Base-by-base conservation (phyloP, 2,329 filamentous ascomycete genomes). In the Leptographium radiaticola region DNA sequence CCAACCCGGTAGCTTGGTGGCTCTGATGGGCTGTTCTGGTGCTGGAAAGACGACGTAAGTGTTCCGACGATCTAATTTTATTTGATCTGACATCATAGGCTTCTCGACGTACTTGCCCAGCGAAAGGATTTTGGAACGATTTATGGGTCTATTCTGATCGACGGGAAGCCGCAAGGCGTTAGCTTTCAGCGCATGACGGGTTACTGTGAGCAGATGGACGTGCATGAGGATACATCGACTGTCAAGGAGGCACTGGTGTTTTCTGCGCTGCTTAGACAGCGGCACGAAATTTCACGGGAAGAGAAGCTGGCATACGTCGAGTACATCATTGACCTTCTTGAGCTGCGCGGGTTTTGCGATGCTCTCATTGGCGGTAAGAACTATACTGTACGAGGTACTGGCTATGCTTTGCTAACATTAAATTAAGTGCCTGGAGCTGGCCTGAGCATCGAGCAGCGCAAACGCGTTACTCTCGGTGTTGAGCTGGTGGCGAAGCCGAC, bases 161-260 rank as follows among this genome's bases (percentile, higher is more conserved):
- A 91, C 58, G 87, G 87, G 1, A 77, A 77, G 10, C 81, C 79
- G 12, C 75, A 85, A 6, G 84, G 87, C 40, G 75, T 80, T 2
- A 86, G 83, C 0, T 90, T 90, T 72, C 86, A 89, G 62, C 79
- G 86, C 16, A 87, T 86, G 60, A 86, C 85, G 0, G 86, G 86
- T 30, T 90, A 90, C 62, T 86, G 85, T 55, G 84, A 90, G 64
- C 87, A 93, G 65, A 89, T 89, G 57, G 87, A 93, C 68, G 75
- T 91, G 1, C 87, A 91, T 62, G 75, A 89, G 54, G 72, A 80
- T 1, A 86, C 79, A 0, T 76, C 83, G 1, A 91, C 87, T 0
- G 86, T 90, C 5, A 77, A 86, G 16, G 87, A 91, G 65, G 85
- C 86, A 1, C 72, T 91, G 6, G 76, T 79, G 54, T 90, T 91